These are phyloP conservation scores for Fusarium subtropicale DNA, from an alignment of 2,329 filamentous ascomycete species.

Conservation along the genomic window DNA sequence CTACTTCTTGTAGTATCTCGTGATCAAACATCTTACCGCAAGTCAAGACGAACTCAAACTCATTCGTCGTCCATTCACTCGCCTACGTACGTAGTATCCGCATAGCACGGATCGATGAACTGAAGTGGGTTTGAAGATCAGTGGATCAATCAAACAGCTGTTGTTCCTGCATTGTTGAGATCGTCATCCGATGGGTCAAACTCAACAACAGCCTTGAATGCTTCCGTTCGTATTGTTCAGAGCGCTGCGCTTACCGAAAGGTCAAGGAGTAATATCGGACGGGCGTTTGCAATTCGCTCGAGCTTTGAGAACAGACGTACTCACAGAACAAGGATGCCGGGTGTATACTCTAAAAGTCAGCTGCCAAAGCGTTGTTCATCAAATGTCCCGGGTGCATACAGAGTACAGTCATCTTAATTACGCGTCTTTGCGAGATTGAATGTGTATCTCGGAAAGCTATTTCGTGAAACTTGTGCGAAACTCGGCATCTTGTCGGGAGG, in stretches of 20 bases:
- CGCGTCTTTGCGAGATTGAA: not conserved
- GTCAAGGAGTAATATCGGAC: not conserved
- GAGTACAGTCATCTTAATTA: not conserved
- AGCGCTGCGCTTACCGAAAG: not conserved
- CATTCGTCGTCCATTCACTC: not conserved
- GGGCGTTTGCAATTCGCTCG: not conserved
- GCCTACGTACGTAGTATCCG: not conserved
- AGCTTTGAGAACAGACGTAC: not conserved
- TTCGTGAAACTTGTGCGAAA: not conserved
- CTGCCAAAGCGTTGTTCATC: not conserved
- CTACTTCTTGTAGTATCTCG: not conserved
- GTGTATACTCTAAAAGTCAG: not conserved
- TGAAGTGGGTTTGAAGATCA: conserved; percentile 14
- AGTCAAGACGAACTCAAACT: not conserved
- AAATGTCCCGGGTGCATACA: not conserved
- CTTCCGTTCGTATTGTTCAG: not conserved
- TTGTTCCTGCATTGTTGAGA: not conserved
- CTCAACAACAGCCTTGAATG: not conserved
- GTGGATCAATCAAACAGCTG: not conserved
- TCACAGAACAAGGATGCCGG: not conserved
- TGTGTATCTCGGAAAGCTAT: not conserved
- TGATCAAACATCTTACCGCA: not conserved
- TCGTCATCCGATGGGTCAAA: not conserved
- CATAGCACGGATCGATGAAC: not conserved
- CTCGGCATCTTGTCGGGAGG: not conserved